These are phyloP conservation scores for Dipodascus albidus DNA, from an alignment of 805 yeast species.

Conservation along the genomic window DNA sequence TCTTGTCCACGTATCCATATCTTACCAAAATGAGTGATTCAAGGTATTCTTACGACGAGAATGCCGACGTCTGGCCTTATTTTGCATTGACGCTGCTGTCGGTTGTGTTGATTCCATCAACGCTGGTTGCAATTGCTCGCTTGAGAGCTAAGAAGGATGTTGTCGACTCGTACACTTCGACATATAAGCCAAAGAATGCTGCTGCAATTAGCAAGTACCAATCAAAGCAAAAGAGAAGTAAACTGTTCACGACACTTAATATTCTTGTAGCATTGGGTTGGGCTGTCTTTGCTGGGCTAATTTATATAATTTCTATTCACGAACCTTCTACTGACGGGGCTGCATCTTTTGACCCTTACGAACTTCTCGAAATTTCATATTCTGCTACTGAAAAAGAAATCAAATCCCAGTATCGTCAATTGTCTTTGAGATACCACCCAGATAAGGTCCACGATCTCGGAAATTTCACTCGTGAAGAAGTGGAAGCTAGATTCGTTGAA, in stretches of 20 bases:
- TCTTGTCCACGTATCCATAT: conserved; percentile 1
- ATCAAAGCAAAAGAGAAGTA: conserved; percentile 18
- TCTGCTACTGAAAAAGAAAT: conserved; percentile 66
- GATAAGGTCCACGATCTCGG: conserved; percentile 62
- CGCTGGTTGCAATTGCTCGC: conserved; percentile 20
- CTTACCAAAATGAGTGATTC: conserved; percentile 33
- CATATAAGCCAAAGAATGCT: conserved; percentile 13
- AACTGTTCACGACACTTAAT: conserved; percentile 25
- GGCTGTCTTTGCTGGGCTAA: conserved; percentile 37
- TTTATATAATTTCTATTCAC: conserved; percentile 26
- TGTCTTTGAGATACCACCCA: conserved; percentile 85
- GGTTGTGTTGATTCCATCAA: conserved; percentile 56
- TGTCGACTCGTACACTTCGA: conserved; percentile 13
- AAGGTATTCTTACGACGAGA: conserved; percentile 74
- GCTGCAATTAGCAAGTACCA: conserved; percentile 17
- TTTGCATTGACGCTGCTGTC: conserved; percentile 65
- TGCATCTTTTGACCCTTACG: conserved; percentile 77
- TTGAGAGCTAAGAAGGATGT: conserved; percentile 14
- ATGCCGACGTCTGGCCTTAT: conserved; percentile 88
- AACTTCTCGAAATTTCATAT: conserved; percentile 60
- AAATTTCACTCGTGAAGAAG: conserved; percentile 45
- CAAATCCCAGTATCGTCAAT: conserved; percentile 72
- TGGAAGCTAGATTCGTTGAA: conserved; percentile 69
- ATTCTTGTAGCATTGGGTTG: conserved; percentile 43
- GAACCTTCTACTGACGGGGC: conserved; percentile 23